Evolutionary conservation across 306 rosid species (phyloP), one percentile per base, ranked within the genome.

Genomic region (Lathyrus tuberosus): DNA sequence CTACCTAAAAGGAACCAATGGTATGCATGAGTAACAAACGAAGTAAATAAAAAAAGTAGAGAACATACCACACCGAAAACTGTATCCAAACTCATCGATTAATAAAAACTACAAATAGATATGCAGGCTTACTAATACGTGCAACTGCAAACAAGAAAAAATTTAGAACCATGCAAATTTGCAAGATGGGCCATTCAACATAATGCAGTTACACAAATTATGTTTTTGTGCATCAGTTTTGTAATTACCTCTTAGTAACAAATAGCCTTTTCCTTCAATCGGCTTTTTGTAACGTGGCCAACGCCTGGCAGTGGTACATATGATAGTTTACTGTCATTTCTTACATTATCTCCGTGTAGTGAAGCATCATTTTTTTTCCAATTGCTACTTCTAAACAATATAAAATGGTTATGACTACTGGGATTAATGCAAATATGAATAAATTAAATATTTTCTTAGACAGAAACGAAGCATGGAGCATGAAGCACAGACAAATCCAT

Each of bases 401-500:
- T 17, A 30, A 62, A 35, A 10, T 48, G 53, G 71, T 47, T 30
- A 63, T 15, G 58, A 57, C 31, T 57, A 14, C 33, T 28, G 76
- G 67, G 57, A 65, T 51, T 51, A 22, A 70, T 18, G 33, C 49
- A 65, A 33, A 42, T 20, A 62, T 10, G 61, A 62, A 57, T 26
- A 59, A 59, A 47, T 48, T 11, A 15, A 43, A 47, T 70, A 22
- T 18, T 17, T 44, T 49, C 14, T n/a, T 18, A 9, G 16, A 58
- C 17, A 51, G 59, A 49, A 41, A 71, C 2, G 7, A 70, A 61
- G 63, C 49, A 70, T 3, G n/a, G 65, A 69, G 65, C 60, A n/a
- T 58, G 42, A 46, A 74, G 68, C 61, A 63, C 18, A 30, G 65
- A 26, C 11, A 76, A 69, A 26, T 53, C 48, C 42, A 68, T 15